These are phyloP conservation scores for Boletus subparvulus DNA, from an alignment of 768 basidiomycete genomes.

Conservation along the genomic window DNA sequence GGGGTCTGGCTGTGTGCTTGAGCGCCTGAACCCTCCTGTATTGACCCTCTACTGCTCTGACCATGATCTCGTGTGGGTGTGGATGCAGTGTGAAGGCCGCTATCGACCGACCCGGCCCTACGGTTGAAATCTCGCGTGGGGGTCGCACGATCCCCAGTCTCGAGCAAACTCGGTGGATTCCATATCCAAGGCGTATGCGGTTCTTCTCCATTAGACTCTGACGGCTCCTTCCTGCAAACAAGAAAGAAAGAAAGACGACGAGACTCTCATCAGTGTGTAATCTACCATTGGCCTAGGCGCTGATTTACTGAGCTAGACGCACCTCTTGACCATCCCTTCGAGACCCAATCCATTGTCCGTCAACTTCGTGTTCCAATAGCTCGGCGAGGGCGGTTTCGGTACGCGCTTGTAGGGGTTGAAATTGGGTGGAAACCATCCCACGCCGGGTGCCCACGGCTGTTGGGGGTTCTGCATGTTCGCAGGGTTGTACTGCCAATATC, in stretches of 20 bases:
- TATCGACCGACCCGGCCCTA: slow-evolving; percentile 24
- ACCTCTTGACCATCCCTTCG: slow-evolving; percentile 61
- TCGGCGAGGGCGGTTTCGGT: slow-evolving; percentile 59
- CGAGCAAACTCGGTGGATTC: slow-evolving; percentile 51
- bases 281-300: not conserved
- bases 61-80: slow-evolving; percentile 26
- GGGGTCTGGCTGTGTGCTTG: slow-evolving; percentile 24
- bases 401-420: slow-evolving; percentile 66
- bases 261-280: slow-evolving; percentile 10
- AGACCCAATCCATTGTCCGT: slow-evolving; percentile 65
- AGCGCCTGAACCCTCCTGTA: slow-evolving; percentile 11
- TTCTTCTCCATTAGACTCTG: slow-evolving; percentile 36
- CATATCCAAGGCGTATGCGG: slow-evolving; percentile 73
- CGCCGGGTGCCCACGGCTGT: slow-evolving; percentile 34
- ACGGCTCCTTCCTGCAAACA: slow-evolving; percentile 25
- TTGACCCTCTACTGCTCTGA: slow-evolving; percentile 14
- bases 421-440: slow-evolving; percentile 31
- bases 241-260: not conserved
- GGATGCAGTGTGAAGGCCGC: not conserved
- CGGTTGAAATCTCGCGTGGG: slow-evolving; percentile 31
- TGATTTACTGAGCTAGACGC: slow-evolving; percentile 27
- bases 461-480: slow-evolving; percentile 28
- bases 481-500: slow-evolving; percentile 54
- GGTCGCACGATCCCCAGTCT: slow-evolving; percentile 28
- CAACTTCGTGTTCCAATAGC: slow-evolving; percentile 61